Evolutionary conservation across 164 flowering plant genomes (phyloP).

Genomic region (Stephania japonica): DNA sequence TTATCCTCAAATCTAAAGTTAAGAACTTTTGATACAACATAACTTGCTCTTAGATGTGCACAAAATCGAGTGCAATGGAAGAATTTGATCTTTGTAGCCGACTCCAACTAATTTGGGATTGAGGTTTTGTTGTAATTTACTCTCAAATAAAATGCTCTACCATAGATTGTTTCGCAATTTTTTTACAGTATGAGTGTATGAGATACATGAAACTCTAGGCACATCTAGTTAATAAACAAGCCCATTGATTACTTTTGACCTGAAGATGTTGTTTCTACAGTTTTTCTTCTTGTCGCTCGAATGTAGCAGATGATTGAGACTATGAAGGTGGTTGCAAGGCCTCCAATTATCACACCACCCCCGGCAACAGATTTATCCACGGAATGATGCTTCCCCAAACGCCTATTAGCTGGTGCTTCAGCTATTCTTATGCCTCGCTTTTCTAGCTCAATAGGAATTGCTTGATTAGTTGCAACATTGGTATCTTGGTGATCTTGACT

Average conservation of each 20-base stretch:
- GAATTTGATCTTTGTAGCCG: too few species aligned
- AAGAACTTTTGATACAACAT: neutral
- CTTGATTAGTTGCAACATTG: neutral
- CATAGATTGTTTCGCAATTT: neutral
- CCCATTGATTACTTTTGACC: neutral
- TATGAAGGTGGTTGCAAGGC: constrained; percentile 51
- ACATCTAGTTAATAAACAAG: neutral
- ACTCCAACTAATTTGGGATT: too few species aligned
- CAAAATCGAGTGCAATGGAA: neutral
- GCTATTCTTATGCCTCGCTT: constrained; percentile 10
- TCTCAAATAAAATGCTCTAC: neutral
- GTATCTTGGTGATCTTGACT: neutral
- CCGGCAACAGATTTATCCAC: constrained; percentile 48
- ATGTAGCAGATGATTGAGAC: constrained; percentile 55
- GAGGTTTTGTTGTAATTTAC: neutral
- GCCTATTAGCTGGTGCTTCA: constrained; percentile 11
- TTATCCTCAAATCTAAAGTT: neutral
- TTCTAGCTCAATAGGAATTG: neutral
- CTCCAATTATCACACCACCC: constrained; percentile 59
- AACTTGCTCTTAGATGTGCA: neutral
- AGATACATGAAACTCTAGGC: neutral
- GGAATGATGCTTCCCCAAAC: constrained; percentile 20
- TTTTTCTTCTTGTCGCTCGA: constrained; percentile 47
- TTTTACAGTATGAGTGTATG: neutral
- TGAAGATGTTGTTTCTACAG: constrained; percentile 2